Percentiles rank a stretch among this genome's conserved stretches.
phyloP scores from a whole-genome alignment of 2,329 filamentous ascomycete genomes.

The Aspergillus fumigatiaffinis region DNA sequence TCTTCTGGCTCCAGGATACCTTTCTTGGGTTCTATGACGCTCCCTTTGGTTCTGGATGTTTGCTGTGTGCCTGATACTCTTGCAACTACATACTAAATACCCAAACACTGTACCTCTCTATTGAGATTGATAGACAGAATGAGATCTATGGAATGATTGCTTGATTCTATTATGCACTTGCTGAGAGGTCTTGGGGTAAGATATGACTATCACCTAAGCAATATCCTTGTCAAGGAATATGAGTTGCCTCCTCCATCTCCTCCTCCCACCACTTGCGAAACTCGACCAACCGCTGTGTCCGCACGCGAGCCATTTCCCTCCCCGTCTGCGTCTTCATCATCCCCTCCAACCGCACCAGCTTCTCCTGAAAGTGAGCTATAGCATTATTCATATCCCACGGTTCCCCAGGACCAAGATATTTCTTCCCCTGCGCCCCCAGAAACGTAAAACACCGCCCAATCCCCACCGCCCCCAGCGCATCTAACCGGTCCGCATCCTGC shows the following conservation, averaged over 20 bases:
- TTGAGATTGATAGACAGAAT: constrained; percentile 7
- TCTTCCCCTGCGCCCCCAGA: constrained; percentile 54
- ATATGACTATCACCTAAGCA: background rate
- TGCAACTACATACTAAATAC: constrained; percentile 14
- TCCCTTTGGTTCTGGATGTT: constrained; percentile 1
- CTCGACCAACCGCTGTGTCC: constrained; percentile 46
- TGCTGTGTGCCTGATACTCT: background rate
- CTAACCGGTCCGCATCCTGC: constrained; percentile 89
- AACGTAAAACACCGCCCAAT: constrained; percentile 76
- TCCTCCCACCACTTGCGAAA: constrained; percentile 56
- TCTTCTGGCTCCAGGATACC: background rate
- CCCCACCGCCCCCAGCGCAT: constrained; percentile 83
- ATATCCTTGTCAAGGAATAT: background rate
- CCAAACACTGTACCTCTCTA: constrained; percentile 1
- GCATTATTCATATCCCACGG: constrained; percentile 56
- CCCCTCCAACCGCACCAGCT: constrained; percentile 61
- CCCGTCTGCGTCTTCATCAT: constrained; percentile 59
- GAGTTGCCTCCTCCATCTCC: constrained; percentile 31
- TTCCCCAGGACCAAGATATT: constrained; percentile 17
- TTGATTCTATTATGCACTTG: background rate
- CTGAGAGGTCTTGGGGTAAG: background rate
- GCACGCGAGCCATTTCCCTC: constrained; percentile 45
- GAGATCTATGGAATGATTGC: constrained; percentile 3
- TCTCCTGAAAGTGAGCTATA: constrained; percentile 72
- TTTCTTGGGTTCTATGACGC: background rate